phyloP scores from a whole-genome alignment of 108 stramenopile genomes.

The Nitzschia sp. region DNA sequence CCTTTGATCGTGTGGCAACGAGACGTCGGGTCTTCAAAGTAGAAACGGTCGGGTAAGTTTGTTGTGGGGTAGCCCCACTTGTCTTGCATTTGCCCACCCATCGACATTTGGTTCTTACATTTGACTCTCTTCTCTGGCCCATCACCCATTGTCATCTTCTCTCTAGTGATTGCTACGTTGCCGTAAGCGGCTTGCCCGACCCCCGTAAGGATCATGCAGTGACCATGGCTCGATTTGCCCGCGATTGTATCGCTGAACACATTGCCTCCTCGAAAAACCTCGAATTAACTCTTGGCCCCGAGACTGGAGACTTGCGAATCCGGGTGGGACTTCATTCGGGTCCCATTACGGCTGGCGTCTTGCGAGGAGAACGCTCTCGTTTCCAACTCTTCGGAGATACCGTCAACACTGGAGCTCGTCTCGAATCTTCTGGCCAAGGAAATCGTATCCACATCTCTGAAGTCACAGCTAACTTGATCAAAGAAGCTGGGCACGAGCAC shows the following conservation, averaged over 20 bases:
- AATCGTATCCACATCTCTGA: conserved; percentile 59
- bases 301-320: conserved; percentile 1
- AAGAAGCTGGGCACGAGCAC: conserved; percentile 22
- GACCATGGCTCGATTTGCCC: conserved; percentile 14
- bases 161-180: conserved; percentile 10
- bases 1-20: not conserved
- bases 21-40: conserved; percentile 11
- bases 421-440: conserved; percentile 47
- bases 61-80: too few relatives aligned
- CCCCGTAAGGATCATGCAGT: conserved; percentile 26
- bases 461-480: conserved; percentile 42
- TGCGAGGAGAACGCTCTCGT: conserved; percentile 12
- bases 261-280: not conserved
- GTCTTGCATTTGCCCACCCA: too few relatives aligned
- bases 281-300: conserved; percentile 5
- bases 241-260: conserved; percentile 11
- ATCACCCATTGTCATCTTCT: not conserved
- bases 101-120: too few relatives aligned
- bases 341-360: conserved; percentile 1
- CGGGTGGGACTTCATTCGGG: conserved; percentile 4
- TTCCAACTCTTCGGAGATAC: conserved; percentile 54
- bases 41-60: conserved; percentile 15
- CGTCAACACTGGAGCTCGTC: conserved; percentile 55
- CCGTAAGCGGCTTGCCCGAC: conserved; percentile 17
- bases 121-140: too few relatives aligned